phyloP scores from a whole-genome alignment of 2,329 filamentous ascomycete genomes.

The Penicillium sp. region DNA sequence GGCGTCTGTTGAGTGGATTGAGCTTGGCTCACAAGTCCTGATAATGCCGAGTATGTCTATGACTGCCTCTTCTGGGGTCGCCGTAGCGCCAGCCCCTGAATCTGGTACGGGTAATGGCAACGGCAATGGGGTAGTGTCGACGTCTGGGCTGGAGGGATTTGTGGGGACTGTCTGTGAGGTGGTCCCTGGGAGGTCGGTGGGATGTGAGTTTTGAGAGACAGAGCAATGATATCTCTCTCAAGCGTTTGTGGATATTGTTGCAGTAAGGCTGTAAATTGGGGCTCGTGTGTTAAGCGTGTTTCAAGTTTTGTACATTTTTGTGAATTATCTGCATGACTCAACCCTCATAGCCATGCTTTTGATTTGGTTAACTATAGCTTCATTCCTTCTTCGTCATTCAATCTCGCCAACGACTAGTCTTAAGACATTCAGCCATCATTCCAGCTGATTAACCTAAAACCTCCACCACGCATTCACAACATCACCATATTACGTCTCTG shows the following conservation, averaged over 20 bases:
- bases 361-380: no score
- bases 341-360: no score
- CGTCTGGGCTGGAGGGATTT: constrained; percentile 62
- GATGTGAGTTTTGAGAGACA: constrained; percentile 6
- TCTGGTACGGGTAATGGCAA: constrained; percentile 50
- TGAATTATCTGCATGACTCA: no score
- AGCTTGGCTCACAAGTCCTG: constrained; percentile 59
- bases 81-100: constrained; percentile 54
- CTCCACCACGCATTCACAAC: constrained; percentile 12
- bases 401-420: no score
- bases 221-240: neutral
- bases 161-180: constrained; percentile 55
- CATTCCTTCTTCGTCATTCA: no score
- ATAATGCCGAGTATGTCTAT: constrained; percentile 62
- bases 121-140: constrained; percentile 49
- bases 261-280: neutral
- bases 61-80: constrained; percentile 53
- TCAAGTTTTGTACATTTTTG: no score
- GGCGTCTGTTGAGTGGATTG: constrained; percentile 60
- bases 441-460: neutral
- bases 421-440: no score
- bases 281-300: no score
- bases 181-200: constrained; percentile 16
- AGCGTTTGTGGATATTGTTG: neutral
- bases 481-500: constrained; percentile 11